Base-by-base conservation (phyloP, 805 yeast species). In the Blastobotrys peoriensis region DNA sequence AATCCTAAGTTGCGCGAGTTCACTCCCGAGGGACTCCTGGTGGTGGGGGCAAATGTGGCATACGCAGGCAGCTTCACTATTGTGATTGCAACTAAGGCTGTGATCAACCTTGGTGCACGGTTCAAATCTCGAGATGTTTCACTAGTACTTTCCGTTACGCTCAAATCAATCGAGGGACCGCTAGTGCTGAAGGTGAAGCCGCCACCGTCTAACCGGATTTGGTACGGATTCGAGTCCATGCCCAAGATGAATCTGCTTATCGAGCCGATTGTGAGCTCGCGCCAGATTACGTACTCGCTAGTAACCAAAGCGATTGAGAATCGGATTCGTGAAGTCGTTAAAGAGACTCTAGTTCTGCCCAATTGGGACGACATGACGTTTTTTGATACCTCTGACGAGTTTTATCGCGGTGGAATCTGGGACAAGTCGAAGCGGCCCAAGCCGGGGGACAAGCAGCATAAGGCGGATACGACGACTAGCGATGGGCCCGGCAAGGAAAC, bases 351-450 rank as follows among this genome's bases (percentile, higher is more conserved):
- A 39, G 98, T 93, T 0, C 62, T 76, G 25, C 98, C 98, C 2
- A 79, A 72, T 56, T 83, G 87, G 88, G 98, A 91, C 62, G 98
- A 91, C 60, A 62, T 87, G 34, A 76, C 80, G 0, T 83, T 86
- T 58, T 83, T 71, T 57, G 69, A 76, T 44, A 79, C 96, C 0
- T 62, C 65, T 2, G 71, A 65, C 33, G 95, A 86, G 51, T 63
- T 86, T 10, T 93, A 79, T 61, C 75, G 96, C 51, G 98, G 96
- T 41, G 98, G 98, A 15, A 78, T 91, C 19, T 91, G 98, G 98
- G 88, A 83, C 51, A 69, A 70, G 18, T 45, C 63, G 0, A 56
- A 38, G 1, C 57, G 68, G 37, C 53, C 58, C 6, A 43, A 38
- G 34, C 39, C 30, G 15, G 43, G 36, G 22, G 45, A 15, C n/a